phyloP scores from a whole-genome alignment of 768 basidiomycete genomes.

The Termitomyces eurrhizus region DNA sequence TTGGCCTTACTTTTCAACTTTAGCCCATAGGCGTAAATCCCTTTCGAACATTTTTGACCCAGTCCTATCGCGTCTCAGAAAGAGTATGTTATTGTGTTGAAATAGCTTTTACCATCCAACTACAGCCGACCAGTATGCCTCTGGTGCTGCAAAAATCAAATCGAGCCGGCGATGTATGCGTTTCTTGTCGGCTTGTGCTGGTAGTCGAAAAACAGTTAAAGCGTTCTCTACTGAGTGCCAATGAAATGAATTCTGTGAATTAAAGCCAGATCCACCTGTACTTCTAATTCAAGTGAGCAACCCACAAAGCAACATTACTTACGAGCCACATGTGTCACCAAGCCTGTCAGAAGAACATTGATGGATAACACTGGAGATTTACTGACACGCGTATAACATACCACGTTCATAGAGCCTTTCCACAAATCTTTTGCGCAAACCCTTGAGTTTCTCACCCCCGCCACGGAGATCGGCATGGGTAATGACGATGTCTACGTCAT shows the following conservation, averaged over 20 bases:
- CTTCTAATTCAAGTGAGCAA: background rate
- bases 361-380: background rate
- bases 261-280: constrained; percentile 62
- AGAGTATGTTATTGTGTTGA: background rate
- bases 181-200: constrained; percentile 28
- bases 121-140: constrained; percentile 84
- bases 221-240: constrained; percentile 85
- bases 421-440: constrained; percentile 59
- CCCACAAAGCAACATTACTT: constrained; percentile 23
- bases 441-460: constrained; percentile 49
- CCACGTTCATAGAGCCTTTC: constrained; percentile 53
- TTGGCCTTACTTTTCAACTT: constrained; percentile 47
- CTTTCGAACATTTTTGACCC: constrained; percentile 90
- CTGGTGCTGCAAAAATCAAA: constrained; percentile 73
- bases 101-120: constrained; percentile 71
- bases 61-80: constrained; percentile 44
- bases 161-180: constrained; percentile 71
- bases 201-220: constrained; percentile 73
- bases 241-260: constrained; percentile 50
- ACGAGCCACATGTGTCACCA: constrained; percentile 87
- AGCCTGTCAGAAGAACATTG: constrained; percentile 33
- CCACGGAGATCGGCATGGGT: constrained; percentile 54
- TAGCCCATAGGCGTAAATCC: constrained; percentile 75
- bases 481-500: constrained; percentile 89
- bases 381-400: constrained; percentile 23